phyloP scores from a whole-genome alignment of 768 basidiomycete species.

The Saitozyma podzolica region DNA sequence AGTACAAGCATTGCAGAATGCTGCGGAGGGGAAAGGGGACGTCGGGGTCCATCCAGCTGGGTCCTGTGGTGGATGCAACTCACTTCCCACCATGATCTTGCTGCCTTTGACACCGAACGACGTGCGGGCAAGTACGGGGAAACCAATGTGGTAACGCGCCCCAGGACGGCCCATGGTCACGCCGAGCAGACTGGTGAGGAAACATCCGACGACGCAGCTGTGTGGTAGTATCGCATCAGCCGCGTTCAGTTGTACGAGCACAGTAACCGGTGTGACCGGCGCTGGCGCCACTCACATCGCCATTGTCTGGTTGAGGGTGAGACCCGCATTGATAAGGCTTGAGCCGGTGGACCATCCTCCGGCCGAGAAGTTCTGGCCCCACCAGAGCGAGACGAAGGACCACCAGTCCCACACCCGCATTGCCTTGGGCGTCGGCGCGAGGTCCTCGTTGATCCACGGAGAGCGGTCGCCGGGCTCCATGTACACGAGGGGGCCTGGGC shows the following conservation, averaged over 20 bases:
- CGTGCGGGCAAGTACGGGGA: background rate
- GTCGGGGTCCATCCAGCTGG: no score
- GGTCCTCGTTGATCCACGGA: slow-evolving; percentile 5
- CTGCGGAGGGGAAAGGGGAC: no score
- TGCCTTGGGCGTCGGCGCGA: background rate
- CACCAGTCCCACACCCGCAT: slow-evolving; percentile 7
- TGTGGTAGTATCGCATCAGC: background rate
- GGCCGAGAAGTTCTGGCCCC: slow-evolving; percentile 2
- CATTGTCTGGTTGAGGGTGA: background rate
- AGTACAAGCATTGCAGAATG: no score
- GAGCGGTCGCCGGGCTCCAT: slow-evolving; percentile 8
- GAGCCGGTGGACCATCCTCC: slow-evolving; percentile 12
- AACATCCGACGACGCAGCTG: background rate
- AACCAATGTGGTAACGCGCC: slow-evolving; percentile 11
- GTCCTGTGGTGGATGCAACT: no score
- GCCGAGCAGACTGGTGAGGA: background rate
- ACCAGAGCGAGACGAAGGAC: slow-evolving; percentile 6
- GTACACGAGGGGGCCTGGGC: background rate
- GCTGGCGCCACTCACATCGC: background rate
- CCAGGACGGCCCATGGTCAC: slow-evolving; percentile 5
- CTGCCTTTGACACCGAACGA: slow-evolving; percentile 1
- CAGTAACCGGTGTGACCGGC: no score
- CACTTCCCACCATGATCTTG: slow-evolving; percentile 5
- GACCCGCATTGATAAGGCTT: slow-evolving; percentile 9
- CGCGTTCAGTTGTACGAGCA: no score